phyloP scores from a whole-genome alignment of 192 early-diverging fungal species.

The Backusella morwellensis region DNA sequence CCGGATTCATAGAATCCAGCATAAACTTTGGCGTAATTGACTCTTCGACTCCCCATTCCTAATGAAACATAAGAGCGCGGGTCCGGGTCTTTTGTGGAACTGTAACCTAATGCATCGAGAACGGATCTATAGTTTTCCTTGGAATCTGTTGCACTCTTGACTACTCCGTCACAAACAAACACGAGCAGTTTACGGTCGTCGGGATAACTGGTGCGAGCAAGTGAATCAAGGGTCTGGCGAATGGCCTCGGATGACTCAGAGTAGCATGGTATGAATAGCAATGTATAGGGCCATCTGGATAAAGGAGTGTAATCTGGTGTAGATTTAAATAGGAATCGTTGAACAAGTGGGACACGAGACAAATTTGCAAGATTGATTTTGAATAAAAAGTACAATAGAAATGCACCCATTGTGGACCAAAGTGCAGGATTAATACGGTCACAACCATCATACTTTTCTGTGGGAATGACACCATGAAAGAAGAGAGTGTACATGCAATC shows the following conservation, averaged over 20 bases:
- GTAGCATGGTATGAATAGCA: slow-evolving; percentile 67
- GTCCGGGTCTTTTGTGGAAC: slow-evolving; percentile 50
- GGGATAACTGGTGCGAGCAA: slow-evolving; percentile 57
- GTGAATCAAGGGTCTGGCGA: slow-evolving; percentile 61
- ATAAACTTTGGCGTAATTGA: slow-evolving; percentile 72
- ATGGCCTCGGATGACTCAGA: slow-evolving; percentile 64
- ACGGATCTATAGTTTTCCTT: slow-evolving; percentile 59
- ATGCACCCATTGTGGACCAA: slow-evolving; percentile 26
- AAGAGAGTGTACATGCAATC: slow-evolving; percentile 28
- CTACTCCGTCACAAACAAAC: slow-evolving; percentile 66
- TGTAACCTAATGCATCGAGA: slow-evolving; percentile 67
- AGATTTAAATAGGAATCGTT: slow-evolving; percentile 16
- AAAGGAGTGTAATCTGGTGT: background rate
- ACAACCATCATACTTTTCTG: slow-evolving; percentile 19
- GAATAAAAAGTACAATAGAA: slow-evolving; percentile 27
- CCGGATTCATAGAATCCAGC: slow-evolving; percentile 59
- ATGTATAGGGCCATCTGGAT: slow-evolving; percentile 24
- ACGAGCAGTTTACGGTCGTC: slow-evolving; percentile 67
- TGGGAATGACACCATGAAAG: slow-evolving; percentile 24
- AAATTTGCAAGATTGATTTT: slow-evolving; percentile 35
- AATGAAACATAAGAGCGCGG: slow-evolving; percentile 55
- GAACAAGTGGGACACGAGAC: slow-evolving; percentile 21
- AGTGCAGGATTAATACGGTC: slow-evolving; percentile 26
- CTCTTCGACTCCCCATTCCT: slow-evolving; percentile 44
- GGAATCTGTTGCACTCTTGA: slow-evolving; percentile 56